Base-by-base conservation (phyloP, 2,329 filamentous ascomycete species). In the Claviceps fusiformis region DNA sequence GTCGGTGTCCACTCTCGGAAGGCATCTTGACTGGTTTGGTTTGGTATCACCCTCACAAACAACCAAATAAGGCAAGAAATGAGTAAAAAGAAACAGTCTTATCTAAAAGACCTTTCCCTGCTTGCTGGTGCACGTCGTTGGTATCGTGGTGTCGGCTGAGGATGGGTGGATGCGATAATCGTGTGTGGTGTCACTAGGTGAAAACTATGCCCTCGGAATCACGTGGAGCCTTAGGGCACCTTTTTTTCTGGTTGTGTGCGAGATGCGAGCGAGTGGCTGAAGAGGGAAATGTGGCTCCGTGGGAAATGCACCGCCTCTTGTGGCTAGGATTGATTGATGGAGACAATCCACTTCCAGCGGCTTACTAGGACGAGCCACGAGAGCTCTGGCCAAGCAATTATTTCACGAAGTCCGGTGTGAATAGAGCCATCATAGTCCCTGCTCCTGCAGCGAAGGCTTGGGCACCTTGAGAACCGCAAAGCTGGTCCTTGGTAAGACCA, bases 1-100 rank as follows among this genome's bases (percentile, higher is more conserved):
- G 80, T 86, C 87, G 83, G 84, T 91, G 86, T 77, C 87, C 87
- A 73, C 85, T 80, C 83, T 89, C 86, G 72, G 87, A 85, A 86
- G 86, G 82, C 87, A 93, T 93, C 75, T 82, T 90, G 85, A 77
- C 75, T 75, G 72, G 68, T 67, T 62, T 74, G 46, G 51, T 67
- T 67, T 66, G 63, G 68, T 69, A 70, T 68, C 69, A 67, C 68
- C 69, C 72, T 73, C 73, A 74, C 71, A 70, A 71, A 67, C 68
- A 70, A 74, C 69, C 71, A 67, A 69, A 63, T 68, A 67, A 68
- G 64, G 67, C 64, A 69, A 68, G 66, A 67, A 52, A 50, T 71
- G 64, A 66, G 66, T 68, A 60, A 64, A 64, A 64, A 64, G 64
- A 65, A 66, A 69, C 67, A 68, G 70, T 73, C 71, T 73, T 72